Base-by-base conservation (phyloP, 2,329 filamentous ascomycete genomes). In the Colletotrichum sp. region DNA sequence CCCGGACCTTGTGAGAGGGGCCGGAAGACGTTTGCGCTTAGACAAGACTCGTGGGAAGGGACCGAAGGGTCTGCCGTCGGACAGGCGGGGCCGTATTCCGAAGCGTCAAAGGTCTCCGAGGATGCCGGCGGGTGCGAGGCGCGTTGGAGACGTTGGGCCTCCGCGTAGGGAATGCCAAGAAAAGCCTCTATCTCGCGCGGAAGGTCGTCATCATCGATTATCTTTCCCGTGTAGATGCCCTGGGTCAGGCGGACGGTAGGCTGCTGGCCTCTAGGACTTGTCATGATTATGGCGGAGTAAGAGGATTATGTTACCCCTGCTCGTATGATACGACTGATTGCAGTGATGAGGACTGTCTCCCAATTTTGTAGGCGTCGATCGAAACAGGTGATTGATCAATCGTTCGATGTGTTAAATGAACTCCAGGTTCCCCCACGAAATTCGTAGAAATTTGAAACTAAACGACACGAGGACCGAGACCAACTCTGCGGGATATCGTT, bases 1-100 rank as follows among this genome's bases (percentile, higher is more conserved):
- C 31, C 38, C 24, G 54, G 15, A 5, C 76, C 75, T 7, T 73
- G 67, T 4, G 73, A 62, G 4, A 79, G 77, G 0, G 86, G 84
- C 15, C 87, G 84, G 76, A 85, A 89, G 16, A 91, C 79, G 77
- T 91, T 90, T 9, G 86, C 78, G 74, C 87, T 88, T 33, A 91
- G 82, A 70, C 89, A 90, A 78, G 89, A 84, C 80, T 91, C 90
- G 63, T 84, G 79, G 68, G 81, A 80, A n/a, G 78, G 79, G 69
- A 81, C 73, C 21, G 77, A 78, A 27, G 69, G 71, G 61, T 81
- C 79, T 5, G 81, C 76, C 15, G 76, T 78, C 4, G 83, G 84
- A 66, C 86, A 88, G 66, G 83, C 78, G 34, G 79, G 77, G 1
- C 87, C 86, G 54, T 82, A 84, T 27, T 70, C 74, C 9, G 80